Evolutionary conservation across 352 stramenopile species (phyloP), one percentile per base, ranked within the genome.

Genomic region (Phytophthora niederhauseri): DNA sequence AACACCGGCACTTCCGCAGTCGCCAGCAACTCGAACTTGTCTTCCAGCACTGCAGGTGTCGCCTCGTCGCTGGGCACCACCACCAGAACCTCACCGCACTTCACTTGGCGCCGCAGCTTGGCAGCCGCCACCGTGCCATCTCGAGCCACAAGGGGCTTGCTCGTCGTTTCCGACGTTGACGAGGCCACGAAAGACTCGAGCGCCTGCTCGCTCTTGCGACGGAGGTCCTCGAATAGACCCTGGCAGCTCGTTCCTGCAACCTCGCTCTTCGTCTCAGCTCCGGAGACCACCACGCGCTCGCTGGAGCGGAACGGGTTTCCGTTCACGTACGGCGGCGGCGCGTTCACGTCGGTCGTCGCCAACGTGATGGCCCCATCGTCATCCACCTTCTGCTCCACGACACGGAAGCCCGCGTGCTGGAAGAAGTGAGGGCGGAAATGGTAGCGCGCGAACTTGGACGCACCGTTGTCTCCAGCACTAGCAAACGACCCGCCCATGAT

Each of bases 371-470:
- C 73, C 8, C 91, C 71, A 19, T 78, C 80, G 28, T 72, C 83
- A 58, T 98, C 86, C 31, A 96, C 72, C 6, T 85, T 75, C 51
- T 93, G 93, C 50, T 91, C 81, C 31, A 99, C 96, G 50, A 99
- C 66, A 34, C 97, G 90, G 78, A 99, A 99, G 28, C 96, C 92
- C 14, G 95, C 96, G 77, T 99, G 96, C 78, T 99, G 96, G 75
- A 98, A 96, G 68, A 99, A 99, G 76, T 99, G 97, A 15, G 95
- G 95, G 7, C 97, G 90, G 76, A 99, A 99, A 67, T 99, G 96
- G 75, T 97, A 99, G 22, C 97, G 94, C 20, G 92, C 90, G 71
- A 98, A 99, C 65, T 98, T 95, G 67, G 92, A 98, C 51, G 92
- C 94, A 38, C 87, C 87, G 67, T 98, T 98, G 75, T 98, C 96